phyloP scores from a whole-genome alignment of 2,329 filamentous ascomycete genomes.

The Esteya vermicola region DNA sequence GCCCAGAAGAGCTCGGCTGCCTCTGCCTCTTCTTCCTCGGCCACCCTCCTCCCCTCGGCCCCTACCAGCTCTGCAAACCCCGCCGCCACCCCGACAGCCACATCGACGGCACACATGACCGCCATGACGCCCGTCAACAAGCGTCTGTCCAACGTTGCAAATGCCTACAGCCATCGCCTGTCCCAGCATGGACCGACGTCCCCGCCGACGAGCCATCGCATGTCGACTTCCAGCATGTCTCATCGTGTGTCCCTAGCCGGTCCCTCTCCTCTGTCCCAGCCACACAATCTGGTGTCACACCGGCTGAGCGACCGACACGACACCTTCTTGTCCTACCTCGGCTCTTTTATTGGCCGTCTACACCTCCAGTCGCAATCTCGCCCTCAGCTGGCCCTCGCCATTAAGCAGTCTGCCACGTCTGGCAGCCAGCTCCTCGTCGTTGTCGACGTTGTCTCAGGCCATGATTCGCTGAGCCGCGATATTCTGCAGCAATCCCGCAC shows the following conservation, averaged over 20 bases:
- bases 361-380: conserved; percentile 88
- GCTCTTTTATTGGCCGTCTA: conserved; percentile 79
- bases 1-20: too few species aligned
- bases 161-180: conserved; percentile 16
- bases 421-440: conserved; percentile 68
- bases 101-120: too few species aligned
- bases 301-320: conserved; percentile 71
- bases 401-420: conserved; percentile 69
- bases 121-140: conserved; percentile 25
- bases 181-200: conserved; percentile 23
- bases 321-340: conserved; percentile 76
- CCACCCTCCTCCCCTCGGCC: too few species aligned
- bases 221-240: conserved; percentile 43
- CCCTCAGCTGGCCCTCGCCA: conserved; percentile 66
- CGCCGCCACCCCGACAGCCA: too few species aligned
- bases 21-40: too few species aligned
- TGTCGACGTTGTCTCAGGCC: conserved; percentile 68
- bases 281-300: conserved; percentile 69
- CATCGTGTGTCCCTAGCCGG: conserved; percentile 69
- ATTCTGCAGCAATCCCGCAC: conserved; percentile 55
- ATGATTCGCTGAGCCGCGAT: conserved; percentile 54
- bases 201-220: conserved; percentile 21
- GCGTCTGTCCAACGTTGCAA: conserved; percentile 23
- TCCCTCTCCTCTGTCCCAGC: conserved; percentile 45
- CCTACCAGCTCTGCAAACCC: too few species aligned